Evolutionary conservation across 2,329 filamentous ascomycete genomes (phyloP).

Genomic region (Epichloe festucae): DNA sequence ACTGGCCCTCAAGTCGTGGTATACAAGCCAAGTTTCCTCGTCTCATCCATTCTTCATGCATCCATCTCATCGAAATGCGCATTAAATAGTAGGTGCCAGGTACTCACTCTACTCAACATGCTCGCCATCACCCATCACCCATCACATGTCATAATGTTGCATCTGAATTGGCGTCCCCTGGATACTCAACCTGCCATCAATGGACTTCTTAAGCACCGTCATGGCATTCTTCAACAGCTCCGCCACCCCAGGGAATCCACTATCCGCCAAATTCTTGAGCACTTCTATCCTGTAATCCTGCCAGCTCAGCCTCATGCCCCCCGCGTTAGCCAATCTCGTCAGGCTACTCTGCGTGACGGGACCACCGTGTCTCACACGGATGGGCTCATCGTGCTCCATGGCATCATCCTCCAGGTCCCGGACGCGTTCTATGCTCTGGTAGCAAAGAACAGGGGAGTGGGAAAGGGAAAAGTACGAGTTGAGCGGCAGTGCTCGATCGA

Average conservation of each 20-base stretch:
- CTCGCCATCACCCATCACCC: not conserved
- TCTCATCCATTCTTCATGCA: too few species aligned
- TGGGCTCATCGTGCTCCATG: slow-evolving; percentile 23
- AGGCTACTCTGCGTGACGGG: slow-evolving; percentile 60
- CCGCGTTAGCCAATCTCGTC: slow-evolving; percentile 45
- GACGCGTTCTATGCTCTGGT: slow-evolving; percentile 42
- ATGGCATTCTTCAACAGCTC: slow-evolving; percentile 71
- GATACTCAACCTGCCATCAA: slow-evolving; percentile 16
- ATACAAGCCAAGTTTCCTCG: too few species aligned
- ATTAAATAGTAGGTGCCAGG: too few species aligned
- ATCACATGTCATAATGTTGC: not conserved
- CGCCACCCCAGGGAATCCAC: slow-evolving; percentile 52
- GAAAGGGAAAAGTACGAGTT: slow-evolving; percentile 43
- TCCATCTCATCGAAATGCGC: too few species aligned
- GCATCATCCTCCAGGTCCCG: slow-evolving; percentile 45
- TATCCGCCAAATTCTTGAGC: slow-evolving; percentile 50
- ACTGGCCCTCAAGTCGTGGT: too few species aligned
- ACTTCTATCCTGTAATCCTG: slow-evolving; percentile 64
- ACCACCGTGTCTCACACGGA: slow-evolving; percentile 43
- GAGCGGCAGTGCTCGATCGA: slow-evolving; percentile 35
- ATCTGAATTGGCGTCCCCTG: slow-evolving; percentile 9
- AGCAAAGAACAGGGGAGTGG: slow-evolving; percentile 42
- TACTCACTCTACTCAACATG: slow-evolving; percentile 18
- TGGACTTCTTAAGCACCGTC: slow-evolving; percentile 51
- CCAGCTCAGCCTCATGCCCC: slow-evolving; percentile 53